A percentile compares a stretch with the other conserved stretches of the same genome.
These are phyloP conservation scores for Micractinium conductrix DNA, from an alignment of 139 green algal genomes.

Conservation along the genomic window DNA sequence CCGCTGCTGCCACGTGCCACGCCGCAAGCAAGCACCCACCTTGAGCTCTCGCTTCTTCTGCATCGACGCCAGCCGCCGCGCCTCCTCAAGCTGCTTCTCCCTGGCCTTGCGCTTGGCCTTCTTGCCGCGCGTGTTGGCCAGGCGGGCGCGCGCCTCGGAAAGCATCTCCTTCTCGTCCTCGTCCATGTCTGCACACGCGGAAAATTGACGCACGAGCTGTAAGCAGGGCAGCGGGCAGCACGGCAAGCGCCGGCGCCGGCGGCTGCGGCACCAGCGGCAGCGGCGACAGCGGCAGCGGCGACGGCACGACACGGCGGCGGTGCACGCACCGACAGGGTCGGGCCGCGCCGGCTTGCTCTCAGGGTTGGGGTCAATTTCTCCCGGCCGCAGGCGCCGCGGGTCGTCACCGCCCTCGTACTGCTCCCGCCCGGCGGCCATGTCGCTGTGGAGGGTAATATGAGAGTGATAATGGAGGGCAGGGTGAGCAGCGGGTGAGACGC, in stretches of 20 bases:
- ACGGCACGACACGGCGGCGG: too few species aligned
- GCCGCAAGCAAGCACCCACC: constrained; percentile 16
- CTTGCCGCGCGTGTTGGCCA: constrained; percentile 99
- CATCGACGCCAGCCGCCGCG: constrained; percentile 89
- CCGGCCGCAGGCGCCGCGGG: constrained; percentile 89
- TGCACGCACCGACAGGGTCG: constrained; percentile 13
- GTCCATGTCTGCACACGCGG: constrained; percentile 89
- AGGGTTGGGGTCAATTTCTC: constrained; percentile 99
- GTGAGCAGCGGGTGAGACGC: background rate
- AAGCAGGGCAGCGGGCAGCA: too few species aligned
- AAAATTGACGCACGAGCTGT: background rate
- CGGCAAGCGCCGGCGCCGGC: too few species aligned
- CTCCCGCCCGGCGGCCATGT: constrained; percentile 82
- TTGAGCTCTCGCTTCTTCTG: constrained; percentile 97
- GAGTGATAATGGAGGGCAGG: background rate
- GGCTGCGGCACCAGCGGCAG: too few species aligned
- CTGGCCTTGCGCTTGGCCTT: constrained; percentile 99
- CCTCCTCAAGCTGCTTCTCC: constrained; percentile 98
- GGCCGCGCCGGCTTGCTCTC: constrained; percentile 92
- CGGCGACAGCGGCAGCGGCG: too few species aligned
- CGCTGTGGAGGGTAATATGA: constrained; percentile 53
- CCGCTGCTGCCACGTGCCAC: too few species aligned
- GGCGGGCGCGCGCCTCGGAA: constrained; percentile 91
- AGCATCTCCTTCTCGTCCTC: constrained; percentile 99
- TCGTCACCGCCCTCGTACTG: constrained; percentile 94